Conservation (phyloP, 495 filamentous ascomycete species). For the Chaetomium fimeti region DNA sequence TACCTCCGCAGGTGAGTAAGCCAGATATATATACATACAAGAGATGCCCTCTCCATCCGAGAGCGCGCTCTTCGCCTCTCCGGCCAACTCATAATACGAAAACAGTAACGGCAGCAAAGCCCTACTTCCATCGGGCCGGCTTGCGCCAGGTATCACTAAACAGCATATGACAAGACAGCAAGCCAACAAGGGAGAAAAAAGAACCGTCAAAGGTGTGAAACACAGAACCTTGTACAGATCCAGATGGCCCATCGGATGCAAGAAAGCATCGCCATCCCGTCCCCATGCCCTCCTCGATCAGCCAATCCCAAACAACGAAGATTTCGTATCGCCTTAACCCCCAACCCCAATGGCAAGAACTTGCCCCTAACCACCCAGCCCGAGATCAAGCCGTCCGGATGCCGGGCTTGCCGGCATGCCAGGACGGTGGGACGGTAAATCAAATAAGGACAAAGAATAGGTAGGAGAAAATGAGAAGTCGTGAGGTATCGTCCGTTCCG, state of each 20-base stretch:
- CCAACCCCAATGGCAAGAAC: not conserved
- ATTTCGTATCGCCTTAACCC: conserved; percentile 10
- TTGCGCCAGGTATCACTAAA: conserved; percentile 20
- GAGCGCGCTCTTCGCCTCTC: not conserved
- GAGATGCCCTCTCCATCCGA: conserved; percentile 2
- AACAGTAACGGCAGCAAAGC: conserved; percentile 1
- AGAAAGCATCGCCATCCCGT: not conserved
- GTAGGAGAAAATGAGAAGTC: not conserved
- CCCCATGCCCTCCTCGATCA: not conserved
- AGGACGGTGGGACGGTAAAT: not conserved
- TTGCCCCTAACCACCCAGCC: not conserved
- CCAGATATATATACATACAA: conserved; percentile 1
- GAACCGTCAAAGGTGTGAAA: not conserved
- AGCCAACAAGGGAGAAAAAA: not conserved
- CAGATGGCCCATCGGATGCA: not conserved
- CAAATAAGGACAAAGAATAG: not conserved
- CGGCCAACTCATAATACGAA: not conserved
- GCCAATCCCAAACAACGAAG: not conserved
- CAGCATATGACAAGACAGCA: not conserved
- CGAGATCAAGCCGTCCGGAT: not conserved
- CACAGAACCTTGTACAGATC: conserved; percentile 5
- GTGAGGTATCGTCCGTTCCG: conserved; percentile 9
- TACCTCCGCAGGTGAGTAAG: not conserved
- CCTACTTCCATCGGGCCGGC: conserved; percentile 4
- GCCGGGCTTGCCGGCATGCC: not conserved